phyloP scores from a whole-genome alignment of 768 basidiomycete genomes.

The Tulasnella sp. region DNA sequence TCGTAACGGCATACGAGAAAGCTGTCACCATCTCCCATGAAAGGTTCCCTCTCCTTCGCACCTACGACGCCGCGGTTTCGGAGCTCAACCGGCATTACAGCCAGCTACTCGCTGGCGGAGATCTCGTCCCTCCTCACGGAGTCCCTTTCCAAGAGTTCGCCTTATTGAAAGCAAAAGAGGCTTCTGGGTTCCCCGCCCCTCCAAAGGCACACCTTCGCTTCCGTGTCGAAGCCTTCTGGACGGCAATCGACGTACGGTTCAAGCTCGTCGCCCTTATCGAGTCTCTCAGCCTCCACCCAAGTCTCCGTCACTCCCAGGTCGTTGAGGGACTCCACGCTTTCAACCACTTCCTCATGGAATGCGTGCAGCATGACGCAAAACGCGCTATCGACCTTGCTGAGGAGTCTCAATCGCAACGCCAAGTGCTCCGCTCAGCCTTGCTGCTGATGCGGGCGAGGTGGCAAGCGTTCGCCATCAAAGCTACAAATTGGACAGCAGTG shows the following conservation, averaged over 20 bases:
- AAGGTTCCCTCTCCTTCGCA: conserved; percentile 54
- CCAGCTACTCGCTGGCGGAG: conserved; percentile 37
- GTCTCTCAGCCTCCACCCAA: conserved; percentile 36
- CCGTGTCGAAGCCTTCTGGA: conserved; percentile 58
- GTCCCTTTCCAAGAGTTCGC: conserved; percentile 48
- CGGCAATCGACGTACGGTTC: conserved; percentile 53
- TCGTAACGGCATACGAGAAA: conserved; percentile 44
- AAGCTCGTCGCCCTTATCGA: conserved; percentile 46
- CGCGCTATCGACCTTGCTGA: conserved; percentile 49
- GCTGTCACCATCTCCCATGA: conserved; percentile 45
- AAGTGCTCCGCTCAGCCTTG: conserved; percentile 47
- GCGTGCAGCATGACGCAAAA: conserved; percentile 48
- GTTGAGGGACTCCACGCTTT: conserved; percentile 37
- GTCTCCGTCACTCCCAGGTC: background rate
- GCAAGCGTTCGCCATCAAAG: conserved; percentile 44
- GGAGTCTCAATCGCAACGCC: conserved; percentile 52
- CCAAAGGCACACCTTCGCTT: conserved; percentile 54
- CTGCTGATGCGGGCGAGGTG: conserved; percentile 47
- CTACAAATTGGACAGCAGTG: conserved; percentile 33
- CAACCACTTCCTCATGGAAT: conserved; percentile 46
- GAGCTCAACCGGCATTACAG: conserved; percentile 41
- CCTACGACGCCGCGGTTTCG: conserved; percentile 60
- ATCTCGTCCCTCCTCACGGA: conserved; percentile 36
- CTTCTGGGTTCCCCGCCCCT: conserved; percentile 58
- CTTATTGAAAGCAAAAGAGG: conserved; percentile 50